Evolutionary conservation across 345 rosid species (phyloP).

Genomic region (Eucalyptus sp.): DNA sequence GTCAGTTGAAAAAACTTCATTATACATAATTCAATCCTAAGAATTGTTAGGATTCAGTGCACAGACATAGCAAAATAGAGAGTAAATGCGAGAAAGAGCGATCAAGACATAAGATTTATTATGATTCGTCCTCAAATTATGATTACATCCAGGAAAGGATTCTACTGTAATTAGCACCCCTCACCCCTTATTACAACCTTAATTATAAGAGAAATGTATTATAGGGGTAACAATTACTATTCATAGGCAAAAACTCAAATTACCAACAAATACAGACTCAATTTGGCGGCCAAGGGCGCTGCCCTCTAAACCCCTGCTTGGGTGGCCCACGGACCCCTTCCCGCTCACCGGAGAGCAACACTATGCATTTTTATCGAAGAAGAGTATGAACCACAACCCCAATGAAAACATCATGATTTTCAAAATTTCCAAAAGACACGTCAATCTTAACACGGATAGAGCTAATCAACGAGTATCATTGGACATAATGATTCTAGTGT

Average conservation of each 20-base stretch:
- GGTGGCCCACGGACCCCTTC: not conserved
- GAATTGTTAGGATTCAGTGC: not conserved
- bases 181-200: not conserved
- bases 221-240: too few species aligned
- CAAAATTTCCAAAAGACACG: not conserved
- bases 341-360: fast-evolving
- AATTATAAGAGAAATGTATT: not conserved
- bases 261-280: not conserved
- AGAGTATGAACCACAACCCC: fast-evolving
- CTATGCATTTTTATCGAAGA: fast-evolving
- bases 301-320: not conserved
- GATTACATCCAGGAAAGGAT: not conserved
- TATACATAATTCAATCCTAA: not conserved
- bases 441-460: fast-evolving
- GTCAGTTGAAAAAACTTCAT: not conserved
- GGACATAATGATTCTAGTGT: not conserved
- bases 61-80: not conserved
- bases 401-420: fast-evolving
- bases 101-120: not conserved
- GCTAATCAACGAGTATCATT: too few species aligned
- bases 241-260: not conserved
- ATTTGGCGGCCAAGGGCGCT: fast-evolving
- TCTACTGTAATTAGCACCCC: not conserved
- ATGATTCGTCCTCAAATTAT: not conserved
- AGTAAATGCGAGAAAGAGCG: fast-evolving